phyloP scores from a whole-genome alignment of 1,284 basidiomycete species.

The Ceraceosorus guamensis region DNA sequence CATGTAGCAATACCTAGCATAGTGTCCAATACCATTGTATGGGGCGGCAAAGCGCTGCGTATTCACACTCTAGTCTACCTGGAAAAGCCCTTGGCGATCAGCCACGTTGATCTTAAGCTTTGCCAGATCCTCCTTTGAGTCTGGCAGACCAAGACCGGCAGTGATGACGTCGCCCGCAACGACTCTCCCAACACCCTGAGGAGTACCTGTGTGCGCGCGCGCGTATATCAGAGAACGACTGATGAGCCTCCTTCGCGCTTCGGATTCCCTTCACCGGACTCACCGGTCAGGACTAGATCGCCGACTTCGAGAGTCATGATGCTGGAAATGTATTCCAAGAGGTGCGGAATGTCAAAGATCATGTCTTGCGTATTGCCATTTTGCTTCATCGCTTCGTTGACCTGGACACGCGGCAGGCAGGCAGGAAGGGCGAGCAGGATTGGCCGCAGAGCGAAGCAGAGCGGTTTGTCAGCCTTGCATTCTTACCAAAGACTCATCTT shows the following conservation, averaged over 20 bases:
- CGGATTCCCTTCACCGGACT: neutral
- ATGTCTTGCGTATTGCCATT: conserved; percentile 78
- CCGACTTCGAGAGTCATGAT: conserved; percentile 90
- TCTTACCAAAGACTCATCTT: too few relatives aligned
- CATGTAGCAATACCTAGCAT: too few relatives aligned
- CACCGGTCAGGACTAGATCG: conserved; percentile 48
- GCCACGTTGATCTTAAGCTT: neutral
- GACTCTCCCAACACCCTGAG: conserved; percentile 78
- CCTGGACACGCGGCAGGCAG: conserved; percentile 50
- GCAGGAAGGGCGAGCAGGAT: neutral
- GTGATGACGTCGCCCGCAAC: conserved; percentile 69
- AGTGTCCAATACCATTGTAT: too few relatives aligned
- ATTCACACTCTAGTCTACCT: too few relatives aligned
- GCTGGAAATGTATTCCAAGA: conserved; percentile 83
- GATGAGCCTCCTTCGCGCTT: neutral
- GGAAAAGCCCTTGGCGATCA: neutral
- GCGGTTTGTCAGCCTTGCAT: too few relatives aligned
- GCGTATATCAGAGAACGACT: neutral
- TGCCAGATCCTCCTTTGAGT: conserved; percentile 48
- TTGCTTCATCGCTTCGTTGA: conserved; percentile 78
- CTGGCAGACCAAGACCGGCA: conserved; percentile 63
- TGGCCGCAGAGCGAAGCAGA: too few relatives aligned
- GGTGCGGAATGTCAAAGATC: conserved; percentile 84
- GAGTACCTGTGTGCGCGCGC: conserved; percentile 57
- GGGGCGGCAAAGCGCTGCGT: too few relatives aligned